Conservation (phyloP, 2,329 filamentous ascomycete genomes). For the Talaromyces sp. region DNA sequence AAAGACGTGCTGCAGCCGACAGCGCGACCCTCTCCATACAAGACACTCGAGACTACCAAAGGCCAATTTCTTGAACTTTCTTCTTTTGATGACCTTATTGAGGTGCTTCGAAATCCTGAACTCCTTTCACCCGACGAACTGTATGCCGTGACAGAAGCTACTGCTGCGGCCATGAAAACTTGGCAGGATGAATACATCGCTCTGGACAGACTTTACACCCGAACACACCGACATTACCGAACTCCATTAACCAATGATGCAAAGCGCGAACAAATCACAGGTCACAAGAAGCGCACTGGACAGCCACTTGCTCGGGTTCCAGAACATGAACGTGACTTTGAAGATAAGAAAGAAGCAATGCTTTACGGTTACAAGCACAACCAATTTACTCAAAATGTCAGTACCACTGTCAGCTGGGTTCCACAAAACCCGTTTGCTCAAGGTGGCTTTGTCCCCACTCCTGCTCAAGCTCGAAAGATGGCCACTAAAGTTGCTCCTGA, state of each 20-base stretch:
- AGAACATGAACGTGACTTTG: conserved; percentile 44
- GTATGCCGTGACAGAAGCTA: conserved; percentile 58
- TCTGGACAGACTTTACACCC: conserved; percentile 53
- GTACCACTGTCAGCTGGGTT: conserved; percentile 30
- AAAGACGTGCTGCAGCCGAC: conserved; percentile 29
- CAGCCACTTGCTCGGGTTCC: conserved; percentile 21
- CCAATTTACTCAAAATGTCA: conserved; percentile 46
- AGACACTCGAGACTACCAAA: conserved; percentile 27
- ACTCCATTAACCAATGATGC: conserved; percentile 26
- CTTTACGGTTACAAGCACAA: conserved; percentile 64
- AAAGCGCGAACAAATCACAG: conserved; percentile 37
- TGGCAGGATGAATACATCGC: conserved; percentile 64
- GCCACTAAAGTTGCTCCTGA: conserved; percentile 36
- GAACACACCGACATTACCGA: conserved; percentile 48
- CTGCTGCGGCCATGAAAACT: conserved; percentile 53
- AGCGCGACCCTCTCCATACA: conserved; percentile 39
- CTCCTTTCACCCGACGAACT: conserved; percentile 55
- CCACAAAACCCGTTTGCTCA: conserved; percentile 61
- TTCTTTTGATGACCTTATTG: conserved; percentile 39
- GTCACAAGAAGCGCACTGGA: conserved; percentile 23
- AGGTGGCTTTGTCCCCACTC: conserved; percentile 49
- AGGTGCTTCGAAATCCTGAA: conserved; percentile 40
- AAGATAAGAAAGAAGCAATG: conserved; percentile 63
- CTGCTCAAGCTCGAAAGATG: conserved; percentile 46
- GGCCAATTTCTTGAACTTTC: conserved; percentile 44